Evolutionary conservation across 345 rosid species (phyloP).

Genomic region (Rhizophora apiculata): DNA sequence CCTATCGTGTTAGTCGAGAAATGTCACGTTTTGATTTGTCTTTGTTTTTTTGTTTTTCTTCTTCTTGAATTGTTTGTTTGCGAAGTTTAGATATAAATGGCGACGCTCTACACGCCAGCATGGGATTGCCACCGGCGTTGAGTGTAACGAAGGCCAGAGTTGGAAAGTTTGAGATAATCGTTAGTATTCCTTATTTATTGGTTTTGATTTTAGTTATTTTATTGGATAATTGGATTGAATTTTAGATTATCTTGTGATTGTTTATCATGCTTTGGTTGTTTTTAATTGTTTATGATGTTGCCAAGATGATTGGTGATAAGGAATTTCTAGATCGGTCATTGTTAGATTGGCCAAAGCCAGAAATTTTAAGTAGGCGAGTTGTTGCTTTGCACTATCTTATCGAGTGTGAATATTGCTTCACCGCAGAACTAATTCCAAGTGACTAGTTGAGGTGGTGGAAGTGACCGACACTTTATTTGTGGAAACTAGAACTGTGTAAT

Average conservation of each 20-base stretch:
- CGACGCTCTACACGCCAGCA: conserved; percentile 94
- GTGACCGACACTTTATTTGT: too few species aligned
- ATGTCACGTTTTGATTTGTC: not conserved
- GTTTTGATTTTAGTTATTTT: not conserved
- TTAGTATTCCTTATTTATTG: conserved; percentile 30
- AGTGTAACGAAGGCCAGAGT: conserved; percentile 85
- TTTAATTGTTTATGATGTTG: too few species aligned
- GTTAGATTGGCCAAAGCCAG: too few species aligned
- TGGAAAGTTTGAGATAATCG: conserved; percentile 77
- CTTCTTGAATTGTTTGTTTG: not conserved
- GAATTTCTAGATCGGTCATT: too few species aligned
- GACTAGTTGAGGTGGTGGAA: too few species aligned
- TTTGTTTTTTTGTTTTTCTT: not conserved
- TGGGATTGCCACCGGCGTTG: conserved; percentile 95
- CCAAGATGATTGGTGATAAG: too few species aligned
- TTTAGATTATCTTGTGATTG: not conserved
- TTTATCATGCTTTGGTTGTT: not conserved
- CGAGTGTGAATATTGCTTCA: too few species aligned
- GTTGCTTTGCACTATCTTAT: too few species aligned
- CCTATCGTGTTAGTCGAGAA: not conserved
- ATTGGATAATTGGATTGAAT: not conserved
- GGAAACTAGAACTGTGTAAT: too few species aligned
- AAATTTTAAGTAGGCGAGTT: too few species aligned
- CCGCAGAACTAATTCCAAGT: too few species aligned
- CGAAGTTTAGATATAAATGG: conserved; percentile 71